phyloP scores from a whole-genome alignment of 106 monocot species.

The Agapanthus africanus region DNA sequence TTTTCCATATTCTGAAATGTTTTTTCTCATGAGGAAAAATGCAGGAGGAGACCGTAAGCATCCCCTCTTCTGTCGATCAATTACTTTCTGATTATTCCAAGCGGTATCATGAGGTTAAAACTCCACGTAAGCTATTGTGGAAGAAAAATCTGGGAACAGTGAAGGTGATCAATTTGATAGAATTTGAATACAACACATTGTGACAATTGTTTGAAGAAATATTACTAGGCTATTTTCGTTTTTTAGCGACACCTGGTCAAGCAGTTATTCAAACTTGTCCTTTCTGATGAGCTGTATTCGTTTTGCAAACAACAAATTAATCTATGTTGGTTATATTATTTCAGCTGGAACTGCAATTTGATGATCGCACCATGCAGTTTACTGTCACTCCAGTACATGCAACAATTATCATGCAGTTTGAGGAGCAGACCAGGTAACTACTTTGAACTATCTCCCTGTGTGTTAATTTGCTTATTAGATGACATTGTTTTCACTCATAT shows the following conservation, averaged over 20 bases:
- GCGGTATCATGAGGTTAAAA: constrained; percentile 85
- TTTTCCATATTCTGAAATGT: background rate
- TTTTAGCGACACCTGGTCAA: background rate
- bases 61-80: constrained; percentile 63
- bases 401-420: constrained; percentile 93
- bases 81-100: constrained; percentile 89
- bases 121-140: constrained; percentile 92
- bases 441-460: background rate
- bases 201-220: background rate
- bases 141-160: constrained; percentile 90
- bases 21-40: too few relatives aligned
- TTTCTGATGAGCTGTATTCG: background rate
- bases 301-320: background rate
- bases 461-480: constrained; percentile 9
- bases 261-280: background rate
- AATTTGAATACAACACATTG: background rate
- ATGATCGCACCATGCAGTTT: constrained; percentile 64
- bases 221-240: background rate
- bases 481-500: constrained; percentile 7
- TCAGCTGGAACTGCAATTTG: constrained; percentile 93
- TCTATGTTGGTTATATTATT: constrained; percentile 14
- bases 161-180: constrained; percentile 50
- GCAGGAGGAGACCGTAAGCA: constrained; percentile 68
- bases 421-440: constrained; percentile 76
- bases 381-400: constrained; percentile 83